phyloP scores from a whole-genome alignment of 257 asterid species.

The Primulina eburnea region DNA sequence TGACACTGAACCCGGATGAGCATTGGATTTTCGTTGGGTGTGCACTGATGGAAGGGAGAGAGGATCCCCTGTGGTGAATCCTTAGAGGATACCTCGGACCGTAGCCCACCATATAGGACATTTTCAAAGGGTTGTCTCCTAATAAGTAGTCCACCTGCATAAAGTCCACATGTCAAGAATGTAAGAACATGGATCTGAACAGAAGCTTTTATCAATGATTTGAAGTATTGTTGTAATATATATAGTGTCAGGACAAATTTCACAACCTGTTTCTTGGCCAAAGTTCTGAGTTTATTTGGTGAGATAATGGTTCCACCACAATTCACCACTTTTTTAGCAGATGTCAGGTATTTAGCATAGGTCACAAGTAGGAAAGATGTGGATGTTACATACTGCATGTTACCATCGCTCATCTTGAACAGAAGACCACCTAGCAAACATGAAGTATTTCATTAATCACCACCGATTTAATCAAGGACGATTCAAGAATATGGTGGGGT shows the following conservation, averaged over 20 bases:
- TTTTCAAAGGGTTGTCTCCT: slow-evolving; percentile 79
- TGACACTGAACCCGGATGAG: slow-evolving; percentile 57
- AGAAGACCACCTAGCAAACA: slow-evolving; percentile 72
- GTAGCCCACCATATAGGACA: slow-evolving; percentile 98
- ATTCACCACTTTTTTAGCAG: slow-evolving; percentile 55
- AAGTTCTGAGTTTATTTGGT: slow-evolving; percentile 60
- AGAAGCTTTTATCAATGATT: not conserved
- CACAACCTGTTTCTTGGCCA: slow-evolving; percentile 78
- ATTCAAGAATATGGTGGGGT: not conserved
- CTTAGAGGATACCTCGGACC: slow-evolving; percentile 73
- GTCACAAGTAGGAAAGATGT: slow-evolving; percentile 74
- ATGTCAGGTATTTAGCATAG: slow-evolving; percentile 86
- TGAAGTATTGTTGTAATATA: not conserved
- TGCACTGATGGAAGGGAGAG: slow-evolving; percentile 59
- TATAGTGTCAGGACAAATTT: not conserved
- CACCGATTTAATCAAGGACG: not conserved
- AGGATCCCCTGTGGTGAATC: slow-evolving; percentile 97
- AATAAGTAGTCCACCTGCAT: slow-evolving; percentile 81
- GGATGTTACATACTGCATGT: slow-evolving; percentile 91
- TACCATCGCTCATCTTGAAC: slow-evolving; percentile 89
- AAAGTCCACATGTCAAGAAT: not conserved
- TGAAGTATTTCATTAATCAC: not conserved
- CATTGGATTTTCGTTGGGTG: slow-evolving; percentile 84
- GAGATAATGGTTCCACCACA: slow-evolving; percentile 75
- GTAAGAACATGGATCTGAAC: not conserved